Percentiles rank a stretch among this genome's conserved stretches.
Conservation (phyloP, 192 early-diverging fungal genomes). For the Thamnidium elegans region DNA sequence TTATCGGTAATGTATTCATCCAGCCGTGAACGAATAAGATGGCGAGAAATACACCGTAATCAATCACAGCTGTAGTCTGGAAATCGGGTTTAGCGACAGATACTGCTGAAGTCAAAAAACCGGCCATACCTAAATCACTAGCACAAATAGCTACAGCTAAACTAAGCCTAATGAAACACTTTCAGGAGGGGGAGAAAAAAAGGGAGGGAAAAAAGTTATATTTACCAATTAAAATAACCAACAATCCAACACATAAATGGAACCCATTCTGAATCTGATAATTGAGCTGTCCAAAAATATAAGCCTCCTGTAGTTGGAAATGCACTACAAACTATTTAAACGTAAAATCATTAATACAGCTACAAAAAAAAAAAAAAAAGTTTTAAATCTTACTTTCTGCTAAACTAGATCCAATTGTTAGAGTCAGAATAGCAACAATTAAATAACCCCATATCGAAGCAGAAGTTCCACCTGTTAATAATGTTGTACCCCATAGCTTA, state of each 20-base stretch:
- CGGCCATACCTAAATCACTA: not conserved
- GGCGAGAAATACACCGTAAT: constrained; percentile 44
- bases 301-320: constrained; percentile 45
- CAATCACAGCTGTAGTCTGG: constrained; percentile 27
- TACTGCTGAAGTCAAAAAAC: not conserved
- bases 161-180: not conserved
- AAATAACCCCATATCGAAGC: constrained; percentile 49
- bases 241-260: constrained; percentile 48
- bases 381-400: constrained; percentile 45
- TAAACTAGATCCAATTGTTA: constrained; percentile 38
- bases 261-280: constrained; percentile 41
- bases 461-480: constrained; percentile 42
- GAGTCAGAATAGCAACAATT: constrained; percentile 40
- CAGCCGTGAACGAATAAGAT: constrained; percentile 45
- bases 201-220: not conserved
- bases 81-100: constrained; percentile 11
- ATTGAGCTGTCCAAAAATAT: constrained; percentile 46
- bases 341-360: not conserved
- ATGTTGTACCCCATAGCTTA: constrained; percentile 34
- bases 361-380: not conserved
- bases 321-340: constrained; percentile 22
- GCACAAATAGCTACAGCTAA: not conserved
- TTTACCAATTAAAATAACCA: constrained; percentile 38
- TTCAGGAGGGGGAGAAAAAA: not conserved
- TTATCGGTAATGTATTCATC: constrained; percentile 41